Evolutionary conservation across 306 rosid species (phyloP), one percentile per base, ranked within the genome.

Genomic region (Ochetophila trinervis): DNA sequence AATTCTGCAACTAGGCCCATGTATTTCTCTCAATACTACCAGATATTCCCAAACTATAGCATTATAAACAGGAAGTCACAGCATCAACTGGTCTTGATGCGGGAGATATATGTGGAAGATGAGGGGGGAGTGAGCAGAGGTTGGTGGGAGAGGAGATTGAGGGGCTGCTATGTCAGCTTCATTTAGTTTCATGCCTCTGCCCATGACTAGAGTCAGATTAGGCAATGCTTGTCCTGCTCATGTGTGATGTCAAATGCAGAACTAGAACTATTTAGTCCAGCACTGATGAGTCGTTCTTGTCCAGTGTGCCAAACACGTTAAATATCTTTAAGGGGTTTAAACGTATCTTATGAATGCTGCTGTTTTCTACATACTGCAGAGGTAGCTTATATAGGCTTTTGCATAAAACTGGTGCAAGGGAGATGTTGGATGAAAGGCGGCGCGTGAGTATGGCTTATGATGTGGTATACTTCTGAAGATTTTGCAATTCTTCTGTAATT

Each of bases 381-480:
- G 97, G 99, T 74, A 94, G 99, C 89, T 88, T 94, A 78, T 94
- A 88, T 78, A 80, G 87, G 80, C 88, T 94, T 72, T 78, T 94
- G 84, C 99, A 88, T 70, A 88, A 82, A 83, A 82, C 92, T 65
- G 89, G 90, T 6, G 90, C 94, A 74, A 78, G 66, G 73, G 98
- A 91, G 77, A 77, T 62, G 37, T 80, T 94, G 82, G 99, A 94
- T 74, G 99, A 94, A 87, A 88, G 77, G 74, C 95, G 99, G 27
- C 84, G 97, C 48, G 68, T 94, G 73, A 77, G 64, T 66, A 94
- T 94, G 99, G 99, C 99, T 72, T 80, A 78, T 62, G 99, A 94
- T 80, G 99, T 94, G 94, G 99, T 94, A 80, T 63, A 84, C 24
- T 70, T 84, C 57, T 57, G n/a, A 66, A 69, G 58, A 72, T 54